Conservation (phyloP, 495 filamentous ascomycete species). For the Aspergillus panamensis region DNA sequence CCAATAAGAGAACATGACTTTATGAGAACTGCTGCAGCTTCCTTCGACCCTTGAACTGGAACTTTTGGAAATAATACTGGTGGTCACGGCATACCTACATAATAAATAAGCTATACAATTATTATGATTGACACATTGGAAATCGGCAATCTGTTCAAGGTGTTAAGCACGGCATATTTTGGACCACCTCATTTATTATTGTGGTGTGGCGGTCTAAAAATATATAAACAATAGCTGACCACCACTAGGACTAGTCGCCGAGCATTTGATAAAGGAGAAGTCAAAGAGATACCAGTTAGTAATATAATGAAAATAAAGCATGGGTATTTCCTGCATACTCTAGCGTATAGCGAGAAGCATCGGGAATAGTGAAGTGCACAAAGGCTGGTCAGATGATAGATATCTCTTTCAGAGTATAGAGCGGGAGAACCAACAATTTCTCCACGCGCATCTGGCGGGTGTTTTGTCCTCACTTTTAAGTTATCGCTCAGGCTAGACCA, state of each 20-base stretch:
- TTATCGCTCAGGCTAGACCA: neutral
- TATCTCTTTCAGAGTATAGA: neutral
- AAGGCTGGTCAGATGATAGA: neutral
- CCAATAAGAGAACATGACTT: neutral
- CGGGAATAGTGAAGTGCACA: neutral
- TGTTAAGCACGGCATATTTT: no score
- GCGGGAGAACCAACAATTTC: constrained; percentile 3
- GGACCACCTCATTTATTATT: no score
- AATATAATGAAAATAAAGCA: neutral
- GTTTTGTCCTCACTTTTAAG: neutral
- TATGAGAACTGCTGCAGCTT: neutral
- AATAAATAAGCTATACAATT: no score
- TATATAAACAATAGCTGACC: neutral
- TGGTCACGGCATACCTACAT: neutral
- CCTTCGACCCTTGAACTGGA: neutral
- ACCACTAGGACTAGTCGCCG: neutral
- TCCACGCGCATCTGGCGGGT: constrained; percentile 8
- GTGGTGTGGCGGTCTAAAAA: no score
- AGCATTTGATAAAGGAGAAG: neutral
- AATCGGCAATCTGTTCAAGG: no score
- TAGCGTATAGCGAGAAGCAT: neutral
- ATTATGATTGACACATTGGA: no score
- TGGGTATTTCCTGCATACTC: no score
- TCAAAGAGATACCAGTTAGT: neutral
- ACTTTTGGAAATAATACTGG: neutral